A percentile compares a stretch with the other conserved stretches of the same genome.
These are phyloP conservation scores for Trichophyton equinum DNA, from an alignment of 2,329 filamentous ascomycete species.

Conservation along the genomic window DNA sequence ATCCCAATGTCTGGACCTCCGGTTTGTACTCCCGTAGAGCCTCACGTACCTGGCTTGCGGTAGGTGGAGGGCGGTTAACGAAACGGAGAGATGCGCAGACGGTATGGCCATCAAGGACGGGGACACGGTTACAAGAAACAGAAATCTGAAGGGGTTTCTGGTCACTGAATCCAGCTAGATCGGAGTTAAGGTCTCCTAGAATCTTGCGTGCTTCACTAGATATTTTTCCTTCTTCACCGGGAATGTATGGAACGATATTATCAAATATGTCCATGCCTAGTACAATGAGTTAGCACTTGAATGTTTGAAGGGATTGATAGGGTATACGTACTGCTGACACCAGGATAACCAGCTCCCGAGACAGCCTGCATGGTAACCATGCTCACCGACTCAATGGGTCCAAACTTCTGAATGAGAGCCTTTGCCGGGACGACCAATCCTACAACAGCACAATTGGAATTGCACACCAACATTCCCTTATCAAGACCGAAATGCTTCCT, in stretches of 20 bases:
- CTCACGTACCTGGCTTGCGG: constrained; percentile 60
- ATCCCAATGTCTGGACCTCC: constrained; percentile 72
- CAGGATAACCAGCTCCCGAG: constrained; percentile 62
- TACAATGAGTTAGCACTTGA: constrained; percentile 36
- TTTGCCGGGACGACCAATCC: constrained; percentile 91
- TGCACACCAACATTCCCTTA: constrained; percentile 90
- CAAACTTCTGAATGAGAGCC: constrained; percentile 75
- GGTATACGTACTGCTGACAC: constrained; percentile 37
- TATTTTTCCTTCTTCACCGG: constrained; percentile 90
- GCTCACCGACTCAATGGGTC: constrained; percentile 60
- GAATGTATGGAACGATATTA: constrained; percentile 89
- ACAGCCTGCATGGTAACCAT: constrained; percentile 94
- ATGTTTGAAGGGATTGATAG: constrained; percentile 20
- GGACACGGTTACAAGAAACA: constrained; percentile 82
- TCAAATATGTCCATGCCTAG: constrained; percentile 92
- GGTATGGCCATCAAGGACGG: constrained; percentile 90
- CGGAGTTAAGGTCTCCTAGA: constrained; percentile 59
- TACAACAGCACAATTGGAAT: constrained; percentile 96
- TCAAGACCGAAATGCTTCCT: constrained; percentile 57
- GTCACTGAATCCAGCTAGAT: constrained; percentile 62
- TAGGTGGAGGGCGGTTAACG: constrained; percentile 59
- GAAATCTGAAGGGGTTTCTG: constrained; percentile 63
- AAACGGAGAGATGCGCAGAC: constrained; percentile 87
- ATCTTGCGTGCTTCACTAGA: constrained; percentile 94
- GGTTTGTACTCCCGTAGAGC: constrained; percentile 70